These are phyloP conservation scores for Trametes elegans DNA, from an alignment of 768 basidiomycete genomes.

Conservation along the genomic window DNA sequence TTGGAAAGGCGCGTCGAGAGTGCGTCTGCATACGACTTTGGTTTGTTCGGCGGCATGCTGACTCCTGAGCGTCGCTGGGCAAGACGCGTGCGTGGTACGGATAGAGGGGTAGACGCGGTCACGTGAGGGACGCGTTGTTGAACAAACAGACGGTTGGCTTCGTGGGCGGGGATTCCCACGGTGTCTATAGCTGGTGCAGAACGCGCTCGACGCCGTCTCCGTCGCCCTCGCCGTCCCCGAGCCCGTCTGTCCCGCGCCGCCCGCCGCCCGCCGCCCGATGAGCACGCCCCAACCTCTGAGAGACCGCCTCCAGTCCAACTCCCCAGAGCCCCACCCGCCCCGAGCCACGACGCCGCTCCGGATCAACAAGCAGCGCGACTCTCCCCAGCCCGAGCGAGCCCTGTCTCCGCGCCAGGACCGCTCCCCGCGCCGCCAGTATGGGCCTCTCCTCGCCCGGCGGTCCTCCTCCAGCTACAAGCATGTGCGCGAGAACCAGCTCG, in stretches of 20 bases:
- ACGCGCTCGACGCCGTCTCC: slow-evolving; percentile 4
- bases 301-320: slow-evolving; percentile 21
- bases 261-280: slow-evolving; percentile 13
- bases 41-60: not conserved
- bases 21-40: not conserved
- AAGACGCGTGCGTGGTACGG: not conserved
- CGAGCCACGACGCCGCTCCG: slow-evolving; percentile 60
- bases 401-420: slow-evolving; percentile 31
- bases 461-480: slow-evolving; percentile 79
- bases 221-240: not conserved
- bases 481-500: slow-evolving; percentile 72
- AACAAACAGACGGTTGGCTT: slow-evolving; percentile 7
- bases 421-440: slow-evolving; percentile 31
- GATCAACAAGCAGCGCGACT: slow-evolving; percentile 65
- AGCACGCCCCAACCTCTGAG: slow-evolving; percentile 19
- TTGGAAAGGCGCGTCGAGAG: not conserved
- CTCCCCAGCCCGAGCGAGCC: slow-evolving; percentile 34
- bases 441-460: slow-evolving; percentile 61
- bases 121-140: slow-evolving; percentile 21
- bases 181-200: not conserved
- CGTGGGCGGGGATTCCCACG: not conserved
- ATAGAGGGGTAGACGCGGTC: slow-evolving; percentile 10
- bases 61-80: not conserved
- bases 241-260: not conserved
- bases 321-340: slow-evolving; percentile 34